Percentiles rank a stretch among this genome's conserved stretches.
Evolutionary conservation across 805 yeast species (phyloP).

Genomic region (Scheffersomyces ergatensis): DNA sequence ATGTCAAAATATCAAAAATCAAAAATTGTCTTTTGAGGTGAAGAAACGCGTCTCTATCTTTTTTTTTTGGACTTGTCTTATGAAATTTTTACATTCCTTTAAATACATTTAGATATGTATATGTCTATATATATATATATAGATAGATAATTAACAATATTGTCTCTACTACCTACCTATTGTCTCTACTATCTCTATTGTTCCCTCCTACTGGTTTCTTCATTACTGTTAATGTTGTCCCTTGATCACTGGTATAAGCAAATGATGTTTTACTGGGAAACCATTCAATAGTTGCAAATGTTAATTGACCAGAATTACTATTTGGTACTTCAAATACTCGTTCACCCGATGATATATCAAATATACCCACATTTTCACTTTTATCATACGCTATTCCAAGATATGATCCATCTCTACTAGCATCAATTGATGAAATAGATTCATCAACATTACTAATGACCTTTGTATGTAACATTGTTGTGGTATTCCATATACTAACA

Average conservation of each 20-base stretch:
- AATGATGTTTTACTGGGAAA: conserved; percentile 31
- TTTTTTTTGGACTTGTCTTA: no score
- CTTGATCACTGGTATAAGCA: conserved; percentile 27
- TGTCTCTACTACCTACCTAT: no score
- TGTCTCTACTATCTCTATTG: neutral
- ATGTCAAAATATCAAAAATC: no score
- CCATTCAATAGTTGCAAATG: conserved; percentile 29
- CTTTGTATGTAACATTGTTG: conserved; percentile 31
- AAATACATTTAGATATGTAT: no score
- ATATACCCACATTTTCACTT: conserved; percentile 39
- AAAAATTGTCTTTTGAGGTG: no score
- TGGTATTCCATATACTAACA: conserved; percentile 48
- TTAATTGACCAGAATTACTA: conserved; percentile 24
- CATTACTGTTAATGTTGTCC: conserved; percentile 26
- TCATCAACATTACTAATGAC: conserved; percentile 43
- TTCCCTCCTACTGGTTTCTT: conserved; percentile 4
- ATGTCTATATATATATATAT: no score
- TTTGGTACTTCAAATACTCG: conserved; percentile 30
- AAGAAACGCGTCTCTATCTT: no score
- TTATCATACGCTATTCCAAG: conserved; percentile 45
- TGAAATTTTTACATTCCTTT: no score
- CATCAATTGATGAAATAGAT: conserved; percentile 37
- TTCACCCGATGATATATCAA: conserved; percentile 24
- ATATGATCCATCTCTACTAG: conserved; percentile 45
- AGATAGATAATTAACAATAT: no score